Evolutionary conservation across 306 rosid genomes (phyloP), one percentile per base, ranked within the genome.

Genomic region (Pueraria montana): DNA sequence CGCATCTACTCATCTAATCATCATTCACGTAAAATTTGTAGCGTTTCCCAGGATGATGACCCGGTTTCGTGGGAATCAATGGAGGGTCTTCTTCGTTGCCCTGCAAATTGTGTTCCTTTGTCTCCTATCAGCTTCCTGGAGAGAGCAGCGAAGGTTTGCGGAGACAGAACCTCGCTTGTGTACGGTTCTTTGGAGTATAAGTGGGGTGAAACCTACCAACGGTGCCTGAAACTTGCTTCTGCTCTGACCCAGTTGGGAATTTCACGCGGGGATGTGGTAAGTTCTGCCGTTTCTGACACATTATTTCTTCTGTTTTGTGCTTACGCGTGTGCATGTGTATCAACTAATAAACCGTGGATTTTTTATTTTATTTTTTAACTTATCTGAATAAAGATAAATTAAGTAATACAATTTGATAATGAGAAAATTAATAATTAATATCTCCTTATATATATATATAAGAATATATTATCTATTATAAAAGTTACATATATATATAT

Each of bases 91-190:
- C 79, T 91, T 61, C 93, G 65, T 56, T 89, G 90, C 82, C 12
- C 92, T 2, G 99, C 97, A 16, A 95, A 95, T 80, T 77, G 72
- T 27, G 87, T 38, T 50, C 94, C 99, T 65, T 55, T 95, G 80
- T 85, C 99, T 73, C 98, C 99, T 0, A 52, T 95, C 36, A 79
- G 79, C 74, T 95, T 95, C 82, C 49, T 95, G 80, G 97, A 93
- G 79, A 88, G 96, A 88, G 92, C 99, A 23, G 91, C 98, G 0
- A 89, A 81, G 80, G 91, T 78, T 59, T 90, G 91, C 76, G 40
- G 84, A 26, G 88, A 92, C 71, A 61, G 87, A 56, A 88, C 91
- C 42, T 93, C 98, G 4, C 52, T 95, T 11, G 84, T 95, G 11
- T 89, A 91, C 81, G 98, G 94, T 48, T 70, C 86, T 65, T 5